Percentiles rank a stretch among this genome's conserved stretches.
Conservation (phyloP, 805 yeast genomes). For the Lipomyces chichibuensis region DNA sequence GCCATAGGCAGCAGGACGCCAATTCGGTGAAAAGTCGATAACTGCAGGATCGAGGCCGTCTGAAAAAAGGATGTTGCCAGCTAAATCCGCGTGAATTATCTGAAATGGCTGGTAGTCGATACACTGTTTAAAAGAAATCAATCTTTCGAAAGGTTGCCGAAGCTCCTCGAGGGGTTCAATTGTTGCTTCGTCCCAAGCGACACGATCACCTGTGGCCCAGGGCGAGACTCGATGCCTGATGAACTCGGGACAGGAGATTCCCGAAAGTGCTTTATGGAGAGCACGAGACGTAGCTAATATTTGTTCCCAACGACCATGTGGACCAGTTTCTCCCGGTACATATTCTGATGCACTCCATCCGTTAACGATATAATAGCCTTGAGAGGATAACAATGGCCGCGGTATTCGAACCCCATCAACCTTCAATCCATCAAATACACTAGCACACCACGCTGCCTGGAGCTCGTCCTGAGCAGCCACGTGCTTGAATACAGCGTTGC, state of each 20-base stretch:
- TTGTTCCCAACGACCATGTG: neutral
- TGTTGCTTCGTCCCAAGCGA: slow-evolving; percentile 5
- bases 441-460: neutral
- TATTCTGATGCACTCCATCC: slow-evolving; percentile 2
- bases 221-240: slow-evolving; percentile 3
- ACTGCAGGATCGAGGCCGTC: slow-evolving; percentile 1
- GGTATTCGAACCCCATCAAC: slow-evolving; percentile 7
- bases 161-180: neutral
- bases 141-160: slow-evolving; percentile 2
- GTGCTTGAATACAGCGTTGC: slow-evolving; percentile 4
- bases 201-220: slow-evolving; percentile 2
- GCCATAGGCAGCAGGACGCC: slow-evolving; percentile 6
- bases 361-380: neutral
- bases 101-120: neutral
- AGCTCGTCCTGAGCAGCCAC: neutral
- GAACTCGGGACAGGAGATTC: slow-evolving; percentile 1
- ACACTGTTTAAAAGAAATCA: neutral
- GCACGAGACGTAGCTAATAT: neutral
- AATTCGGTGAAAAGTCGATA: slow-evolving; percentile 2
- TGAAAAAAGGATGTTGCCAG: neutral
- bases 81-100: slow-evolving; percentile 5
- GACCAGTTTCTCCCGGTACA: neutral
- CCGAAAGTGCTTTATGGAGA: slow-evolving; percentile 1
- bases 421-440: neutral
- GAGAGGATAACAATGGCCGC: neutral